Evolutionary conservation across 805 yeast species (phyloP).

Genomic region (Saccharomycopsis olivae): DNA sequence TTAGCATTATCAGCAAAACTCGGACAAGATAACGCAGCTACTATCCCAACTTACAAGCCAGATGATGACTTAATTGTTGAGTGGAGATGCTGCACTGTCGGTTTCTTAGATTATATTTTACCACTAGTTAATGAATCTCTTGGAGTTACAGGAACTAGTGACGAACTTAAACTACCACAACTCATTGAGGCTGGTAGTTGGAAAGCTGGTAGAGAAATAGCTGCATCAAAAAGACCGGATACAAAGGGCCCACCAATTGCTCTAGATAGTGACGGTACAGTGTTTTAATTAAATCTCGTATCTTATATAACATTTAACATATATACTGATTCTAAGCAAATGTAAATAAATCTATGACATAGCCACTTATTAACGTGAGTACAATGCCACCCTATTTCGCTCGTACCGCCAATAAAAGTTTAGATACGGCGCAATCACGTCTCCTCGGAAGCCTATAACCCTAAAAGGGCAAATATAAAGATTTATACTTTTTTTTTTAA

Average conservation of each 20-base stretch:
- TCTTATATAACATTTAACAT: neutral
- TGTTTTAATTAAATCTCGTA: conserved; percentile 31
- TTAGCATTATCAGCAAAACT: conserved; percentile 26
- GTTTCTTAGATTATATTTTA: conserved; percentile 41
- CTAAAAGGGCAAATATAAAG: no score
- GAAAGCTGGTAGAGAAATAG: conserved; percentile 56
- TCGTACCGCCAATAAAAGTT: no score
- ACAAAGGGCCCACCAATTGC: conserved; percentile 57
- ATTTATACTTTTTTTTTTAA: no score
- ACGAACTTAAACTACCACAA: conserved; percentile 39
- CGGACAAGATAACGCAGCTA: conserved; percentile 20
- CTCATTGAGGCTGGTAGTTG: conserved; percentile 60
- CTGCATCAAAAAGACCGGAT: conserved; percentile 36
- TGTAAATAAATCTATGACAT: no score
- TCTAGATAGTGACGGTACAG: conserved; percentile 53
- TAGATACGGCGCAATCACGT: no score
- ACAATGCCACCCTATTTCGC: no score
- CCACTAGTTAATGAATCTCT: conserved; percentile 40
- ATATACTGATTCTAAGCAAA: neutral
- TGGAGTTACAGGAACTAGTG: conserved; percentile 22
- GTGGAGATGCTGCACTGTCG: conserved; percentile 56
- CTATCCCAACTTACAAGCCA: conserved; percentile 41
- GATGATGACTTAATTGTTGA: conserved; percentile 53
- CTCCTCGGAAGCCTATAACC: no score
- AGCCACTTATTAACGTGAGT: no score